Evolutionary conservation across 2,329 filamentous ascomycete genomes (phyloP), one percentile per base, ranked within the genome.

Genomic region (Thielaviopsis euricoi): DNA sequence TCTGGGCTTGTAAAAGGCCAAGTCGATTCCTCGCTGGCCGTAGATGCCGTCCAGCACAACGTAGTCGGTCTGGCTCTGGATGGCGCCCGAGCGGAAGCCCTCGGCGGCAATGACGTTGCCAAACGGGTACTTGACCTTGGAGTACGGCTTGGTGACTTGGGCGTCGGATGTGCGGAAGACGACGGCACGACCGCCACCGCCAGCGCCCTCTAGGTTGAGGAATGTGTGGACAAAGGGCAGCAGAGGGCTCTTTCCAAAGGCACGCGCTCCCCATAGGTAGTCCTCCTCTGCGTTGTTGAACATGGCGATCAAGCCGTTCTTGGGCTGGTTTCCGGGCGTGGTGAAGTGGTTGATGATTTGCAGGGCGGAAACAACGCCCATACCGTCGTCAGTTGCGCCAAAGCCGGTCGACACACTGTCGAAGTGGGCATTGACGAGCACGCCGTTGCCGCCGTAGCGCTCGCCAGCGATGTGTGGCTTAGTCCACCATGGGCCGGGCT

Each of bases 231-330:
- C 80, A 58, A 94, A 86, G 56, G 81, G 81, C 12, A 88, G 82
- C 62, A 95, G 76, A 0, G 89, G 87, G 67, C 90, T 89, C 63
- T 89, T 82, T 26, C 86, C 83, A 66, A 94, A 96, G 6, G 86
- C 89, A 61, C 82, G 80, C 6, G 91, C 89, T 0, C 93, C 93
- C 63, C 94, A 87, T 12, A 97, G 74, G 40, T 83, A 93, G 65
- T 97, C 91, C 68, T 98, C 93, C 67, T 98, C 93, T 40, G 87
- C 91, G 66, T 97, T 96, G 75, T 98, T 98, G 67, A 97, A 78
- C 26, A 97, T 76, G 10, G 89, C 77, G 15, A 97, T 80, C 50
- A 98, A 78, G 1, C 90, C 91, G 63, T 85, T 81, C 65, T 82
- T 84, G 1, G 90, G 90, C 66, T 82, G 82, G 62, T 87, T 81